These are phyloP conservation scores for Metarhizium sp. DNA, from an alignment of 2,329 filamentous ascomycete species.

Conservation along the genomic window DNA sequence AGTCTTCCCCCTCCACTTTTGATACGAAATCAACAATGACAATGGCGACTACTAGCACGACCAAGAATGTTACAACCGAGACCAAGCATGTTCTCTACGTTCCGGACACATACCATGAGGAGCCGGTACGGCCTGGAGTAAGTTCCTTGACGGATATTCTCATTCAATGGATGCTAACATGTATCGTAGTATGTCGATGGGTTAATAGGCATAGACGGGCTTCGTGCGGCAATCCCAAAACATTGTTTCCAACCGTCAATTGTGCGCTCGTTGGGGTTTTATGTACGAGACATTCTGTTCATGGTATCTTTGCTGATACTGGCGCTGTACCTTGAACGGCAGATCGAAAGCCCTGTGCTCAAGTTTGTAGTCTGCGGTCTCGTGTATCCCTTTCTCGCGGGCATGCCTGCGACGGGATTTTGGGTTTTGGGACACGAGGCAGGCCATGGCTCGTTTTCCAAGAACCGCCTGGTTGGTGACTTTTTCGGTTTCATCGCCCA, in stretches of 20 bases:
- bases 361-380: slow-evolving; percentile 5
- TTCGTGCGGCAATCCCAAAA: slow-evolving; percentile 39
- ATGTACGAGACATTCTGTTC: slow-evolving; percentile 39
- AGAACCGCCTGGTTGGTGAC: slow-evolving; percentile 47
- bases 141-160: too few relatives aligned
- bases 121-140: too few relatives aligned
- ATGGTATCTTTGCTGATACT: slow-evolving; percentile 29
- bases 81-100: too few relatives aligned
- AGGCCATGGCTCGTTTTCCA: slow-evolving; percentile 60
- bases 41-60: too few relatives aligned
- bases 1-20: too few relatives aligned
- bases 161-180: too few relatives aligned
- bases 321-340: slow-evolving; percentile 6
- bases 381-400: slow-evolving; percentile 54
- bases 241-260: slow-evolving; percentile 45
- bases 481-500: slow-evolving; percentile 55
- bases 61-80: too few relatives aligned
- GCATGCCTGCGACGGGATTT: slow-evolving; percentile 56
- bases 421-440: slow-evolving; percentile 66
- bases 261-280: slow-evolving; percentile 26
- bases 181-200: too few relatives aligned
- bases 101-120: too few relatives aligned
- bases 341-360: neutral
- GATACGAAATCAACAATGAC: too few relatives aligned
- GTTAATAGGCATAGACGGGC: neutral